These are phyloP conservation scores for Akanthomyces muscarius DNA, from an alignment of 2,329 filamentous ascomycete genomes.

Conservation along the genomic window DNA sequence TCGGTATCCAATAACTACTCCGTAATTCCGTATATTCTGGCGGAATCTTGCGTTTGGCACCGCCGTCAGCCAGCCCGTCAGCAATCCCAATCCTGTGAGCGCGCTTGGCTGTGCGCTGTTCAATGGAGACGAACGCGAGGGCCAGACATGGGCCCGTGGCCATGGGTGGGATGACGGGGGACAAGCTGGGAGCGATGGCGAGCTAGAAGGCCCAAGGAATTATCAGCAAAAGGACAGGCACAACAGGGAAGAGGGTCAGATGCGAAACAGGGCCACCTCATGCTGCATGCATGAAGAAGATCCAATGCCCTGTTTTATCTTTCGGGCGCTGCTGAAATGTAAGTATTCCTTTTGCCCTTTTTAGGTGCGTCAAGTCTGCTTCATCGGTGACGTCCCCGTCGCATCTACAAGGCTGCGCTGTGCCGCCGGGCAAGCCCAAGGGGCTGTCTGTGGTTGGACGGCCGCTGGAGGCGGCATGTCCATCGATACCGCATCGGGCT, in stretches of 20 bases:
- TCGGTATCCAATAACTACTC: background rate
- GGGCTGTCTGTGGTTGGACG: background rate
- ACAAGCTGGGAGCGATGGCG: background rate
- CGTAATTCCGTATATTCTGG: background rate
- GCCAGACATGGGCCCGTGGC: background rate
- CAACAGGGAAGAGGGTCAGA: background rate
- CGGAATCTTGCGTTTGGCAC: background rate
- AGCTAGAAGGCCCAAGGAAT: slow-evolving; percentile 3
- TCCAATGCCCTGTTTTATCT: background rate
- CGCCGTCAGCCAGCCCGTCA: background rate
- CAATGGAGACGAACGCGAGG: background rate
- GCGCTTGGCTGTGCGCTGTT: background rate
- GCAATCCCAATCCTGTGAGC: background rate
- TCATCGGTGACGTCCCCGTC: background rate
- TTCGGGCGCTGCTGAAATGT: background rate
- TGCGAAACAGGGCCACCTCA: background rate
- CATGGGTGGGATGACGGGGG: background rate
- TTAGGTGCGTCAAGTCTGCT: slow-evolving; percentile 5
- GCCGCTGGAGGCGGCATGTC: background rate
- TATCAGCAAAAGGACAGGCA: background rate
- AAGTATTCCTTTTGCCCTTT: background rate
- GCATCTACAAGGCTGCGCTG: background rate
- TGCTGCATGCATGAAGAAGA: slow-evolving; percentile 7
- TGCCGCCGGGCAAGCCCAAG: background rate
- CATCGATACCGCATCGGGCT: background rate